Evolutionary conservation across 2,329 filamentous ascomycete genomes (phyloP), one percentile per base, ranked within the genome.

Genomic region (Cladophialophora yegresii): DNA sequence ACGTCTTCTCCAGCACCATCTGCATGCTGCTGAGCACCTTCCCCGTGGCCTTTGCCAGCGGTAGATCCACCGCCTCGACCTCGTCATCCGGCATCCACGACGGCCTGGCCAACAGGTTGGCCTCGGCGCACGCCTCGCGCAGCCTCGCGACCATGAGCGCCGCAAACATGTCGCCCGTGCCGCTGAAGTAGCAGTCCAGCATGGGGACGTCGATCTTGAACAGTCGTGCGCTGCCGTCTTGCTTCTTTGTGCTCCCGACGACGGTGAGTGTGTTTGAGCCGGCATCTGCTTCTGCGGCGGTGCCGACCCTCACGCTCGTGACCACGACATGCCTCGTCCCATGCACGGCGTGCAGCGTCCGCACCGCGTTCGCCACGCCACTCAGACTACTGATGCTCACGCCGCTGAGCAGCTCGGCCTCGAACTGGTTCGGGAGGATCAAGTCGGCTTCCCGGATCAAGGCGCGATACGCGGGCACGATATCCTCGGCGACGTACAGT

Each of bases 161-260:
- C 32, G 92, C 93, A 74, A 99, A 98, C 93, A 99, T 97, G 80
- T 99, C 95, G 54, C 95, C 95, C 0, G 96, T 98, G 47, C 95
- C 95, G 72, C 90, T 92, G 78, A 98, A 99, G 82, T 95, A 96
- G 78, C 92, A 91, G 74, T 96, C 90, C 65, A 97, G 88, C 30
- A 89, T 86, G 0, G 93, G 92, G 62, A 97, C 91, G 62, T 90
- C 87, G 72, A 98, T 88, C 72, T 89, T 88, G 82, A 98, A 99
- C 58, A 93, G 84, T n/a, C 95, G 88, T 0, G 93, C 87, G 49
- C 82, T 82, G 69, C 86, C 85, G 60, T 71, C 67, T 22, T 45
- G 54, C 28, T 55, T 61, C 57, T 50, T 65, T 22, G 59, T 69
- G 62, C 63, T 67, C 3, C 70, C 70, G 28, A 70, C 69, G 20